Percentiles rank a stretch among this genome's conserved stretches.
Evolutionary conservation across 345 rosid species (phyloP).

Genomic region (Populus pruinosa): DNA sequence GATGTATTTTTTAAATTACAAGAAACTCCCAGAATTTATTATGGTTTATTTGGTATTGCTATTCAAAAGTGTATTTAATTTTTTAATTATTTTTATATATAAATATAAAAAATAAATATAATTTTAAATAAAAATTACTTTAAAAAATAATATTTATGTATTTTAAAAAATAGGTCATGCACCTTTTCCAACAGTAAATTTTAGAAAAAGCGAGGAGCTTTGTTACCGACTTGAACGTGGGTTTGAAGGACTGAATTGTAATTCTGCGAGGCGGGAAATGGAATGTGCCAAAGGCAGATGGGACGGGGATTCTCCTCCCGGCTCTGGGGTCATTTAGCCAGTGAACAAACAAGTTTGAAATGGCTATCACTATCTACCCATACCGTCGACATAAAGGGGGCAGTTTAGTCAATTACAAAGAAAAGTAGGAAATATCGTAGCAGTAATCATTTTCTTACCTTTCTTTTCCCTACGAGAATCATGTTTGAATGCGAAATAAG

Average conservation of each 20-base stretch:
- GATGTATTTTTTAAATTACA: too few species aligned
- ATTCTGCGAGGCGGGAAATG: neutral
- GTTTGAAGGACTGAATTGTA: neutral
- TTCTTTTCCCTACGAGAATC: neutral
- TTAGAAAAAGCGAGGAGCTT: too few species aligned
- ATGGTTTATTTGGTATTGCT: too few species aligned
- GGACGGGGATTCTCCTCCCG: neutral
- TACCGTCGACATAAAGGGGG: neutral
- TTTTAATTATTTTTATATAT: too few species aligned
- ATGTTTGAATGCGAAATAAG: neutral
- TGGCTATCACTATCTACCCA: neutral
- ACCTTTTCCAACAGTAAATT: too few species aligned
- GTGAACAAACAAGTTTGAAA: neutral
- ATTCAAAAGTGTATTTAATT: too few species aligned
- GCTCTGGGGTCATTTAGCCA: neutral
- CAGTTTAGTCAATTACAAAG: neutral
- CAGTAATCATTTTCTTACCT: neutral
- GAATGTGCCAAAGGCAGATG: neutral
- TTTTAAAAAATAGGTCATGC: too few species aligned
- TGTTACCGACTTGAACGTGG: neutral
- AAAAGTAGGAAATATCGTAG: neutral
- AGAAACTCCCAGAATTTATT: too few species aligned
- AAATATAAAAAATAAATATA: too few species aligned
- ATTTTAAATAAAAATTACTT: too few species aligned
- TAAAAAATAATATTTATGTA: too few species aligned